Conservation (phyloP, 176 grass and related monocot species). For the Elymus sibiricus region DNA sequence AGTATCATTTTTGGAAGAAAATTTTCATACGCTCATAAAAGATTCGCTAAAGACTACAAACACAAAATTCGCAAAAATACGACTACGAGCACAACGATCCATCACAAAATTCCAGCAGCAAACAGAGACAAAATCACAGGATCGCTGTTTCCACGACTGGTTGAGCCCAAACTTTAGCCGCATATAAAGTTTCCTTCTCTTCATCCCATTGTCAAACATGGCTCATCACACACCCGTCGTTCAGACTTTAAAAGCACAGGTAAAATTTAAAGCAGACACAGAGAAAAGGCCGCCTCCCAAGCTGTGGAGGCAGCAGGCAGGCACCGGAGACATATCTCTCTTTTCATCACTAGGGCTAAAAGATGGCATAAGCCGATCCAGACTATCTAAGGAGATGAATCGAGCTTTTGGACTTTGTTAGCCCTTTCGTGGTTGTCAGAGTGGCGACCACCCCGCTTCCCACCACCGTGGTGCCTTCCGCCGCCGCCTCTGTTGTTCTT, state of each 20-base stretch:
- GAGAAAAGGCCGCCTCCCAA: not conserved
- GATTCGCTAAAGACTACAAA: no score
- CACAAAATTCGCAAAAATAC: no score
- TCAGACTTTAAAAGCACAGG: not conserved
- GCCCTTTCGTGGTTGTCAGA: slow-evolving; percentile 29
- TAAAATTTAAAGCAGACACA: not conserved
- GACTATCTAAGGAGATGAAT: slow-evolving; percentile 29
- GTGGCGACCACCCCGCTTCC: slow-evolving; percentile 46
- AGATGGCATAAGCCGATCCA: not conserved
- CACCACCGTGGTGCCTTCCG: slow-evolving; percentile 43
- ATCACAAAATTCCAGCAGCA: not conserved
- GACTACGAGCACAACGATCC: not conserved
- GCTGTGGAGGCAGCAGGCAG: not conserved
- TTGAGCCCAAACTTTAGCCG: not conserved
- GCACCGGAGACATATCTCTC: not conserved
- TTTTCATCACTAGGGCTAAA: not conserved
- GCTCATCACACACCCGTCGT: not conserved
- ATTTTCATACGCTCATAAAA: no score
- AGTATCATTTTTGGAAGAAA: no score
- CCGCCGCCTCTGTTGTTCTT: slow-evolving; percentile 45
- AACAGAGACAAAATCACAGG: not conserved
- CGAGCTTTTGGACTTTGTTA: slow-evolving; percentile 52
- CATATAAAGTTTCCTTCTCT: not conserved
- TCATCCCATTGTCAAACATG: not conserved
- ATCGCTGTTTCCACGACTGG: not conserved